Percentiles rank a stretch among this genome's conserved stretches.
phyloP scores from a whole-genome alignment of 768 basidiomycete species.

The Tephrocybe sp. region DNA sequence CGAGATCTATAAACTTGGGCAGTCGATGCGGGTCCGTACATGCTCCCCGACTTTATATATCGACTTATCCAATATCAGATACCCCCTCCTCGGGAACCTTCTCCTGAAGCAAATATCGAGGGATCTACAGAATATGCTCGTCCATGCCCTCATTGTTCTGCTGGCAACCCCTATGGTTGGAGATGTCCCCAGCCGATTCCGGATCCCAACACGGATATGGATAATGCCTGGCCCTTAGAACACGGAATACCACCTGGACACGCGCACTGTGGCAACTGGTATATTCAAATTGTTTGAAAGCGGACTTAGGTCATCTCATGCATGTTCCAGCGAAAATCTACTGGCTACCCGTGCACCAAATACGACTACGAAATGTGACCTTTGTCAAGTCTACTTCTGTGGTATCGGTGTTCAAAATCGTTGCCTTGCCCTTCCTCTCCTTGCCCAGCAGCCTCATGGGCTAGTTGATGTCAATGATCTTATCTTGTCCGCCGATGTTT shows the following conservation, averaged over 20 bases:
- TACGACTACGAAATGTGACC: conserved; percentile 78
- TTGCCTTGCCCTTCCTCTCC: conserved; percentile 60
- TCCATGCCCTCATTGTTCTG: conserved; percentile 77
- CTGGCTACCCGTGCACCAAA: conserved; percentile 68
- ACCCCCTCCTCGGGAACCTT: conserved; percentile 71
- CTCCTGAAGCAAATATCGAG: conserved; percentile 74
- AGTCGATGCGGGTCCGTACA: conserved; percentile 55
- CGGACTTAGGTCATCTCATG: not conserved
- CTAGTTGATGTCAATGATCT: conserved; percentile 71
- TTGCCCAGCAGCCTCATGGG: conserved; percentile 66
- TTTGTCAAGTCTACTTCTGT: conserved; percentile 82
- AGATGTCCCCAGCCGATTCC: conserved; percentile 77
- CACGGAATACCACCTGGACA: conserved; percentile 82
- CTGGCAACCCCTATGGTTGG: conserved; percentile 77
- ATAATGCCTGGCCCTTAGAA: conserved; percentile 75
- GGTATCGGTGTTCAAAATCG: conserved; percentile 77
- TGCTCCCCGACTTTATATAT: conserved; percentile 6
- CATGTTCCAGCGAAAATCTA: conserved; percentile 60
- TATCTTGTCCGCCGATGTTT: conserved; percentile 73
- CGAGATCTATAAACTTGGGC: conserved; percentile 68
- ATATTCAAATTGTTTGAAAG: not conserved
- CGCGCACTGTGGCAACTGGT: conserved; percentile 82
- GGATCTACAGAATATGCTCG: conserved; percentile 64
- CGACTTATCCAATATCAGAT: conserved; percentile 44
- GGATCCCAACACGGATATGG: conserved; percentile 67